phyloP scores from a whole-genome alignment of 495 filamentous ascomycete species.

The Podospora pseudoanserina region DNA sequence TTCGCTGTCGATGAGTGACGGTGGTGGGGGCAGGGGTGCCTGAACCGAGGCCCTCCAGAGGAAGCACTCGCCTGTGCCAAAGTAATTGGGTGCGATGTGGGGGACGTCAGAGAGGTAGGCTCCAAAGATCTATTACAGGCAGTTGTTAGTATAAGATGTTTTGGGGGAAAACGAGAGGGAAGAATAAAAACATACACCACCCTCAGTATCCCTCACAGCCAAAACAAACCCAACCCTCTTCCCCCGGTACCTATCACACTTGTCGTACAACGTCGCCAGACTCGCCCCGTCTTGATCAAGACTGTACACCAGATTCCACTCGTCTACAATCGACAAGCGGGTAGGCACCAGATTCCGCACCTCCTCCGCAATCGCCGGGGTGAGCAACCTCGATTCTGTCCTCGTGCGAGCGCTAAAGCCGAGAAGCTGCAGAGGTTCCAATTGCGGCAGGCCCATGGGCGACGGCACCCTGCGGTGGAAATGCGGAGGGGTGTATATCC shows the following conservation, averaged over 20 bases:
- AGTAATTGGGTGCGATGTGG: constrained; percentile 77
- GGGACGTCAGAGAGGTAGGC: constrained; percentile 90
- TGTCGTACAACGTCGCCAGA: constrained; percentile 79
- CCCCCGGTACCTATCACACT: constrained; percentile 57
- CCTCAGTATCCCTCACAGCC: constrained; percentile 70
- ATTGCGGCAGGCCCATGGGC: constrained; percentile 41
- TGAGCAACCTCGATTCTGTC: constrained; percentile 52
- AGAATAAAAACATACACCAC: constrained; percentile 50
- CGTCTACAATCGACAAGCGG: constrained; percentile 78
- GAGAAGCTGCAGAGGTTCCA: constrained; percentile 42
- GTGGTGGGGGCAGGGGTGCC: constrained; percentile 65
- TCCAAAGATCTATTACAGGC: constrained; percentile 66
- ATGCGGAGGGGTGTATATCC: constrained; percentile 39
- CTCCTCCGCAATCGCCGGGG: constrained; percentile 78
- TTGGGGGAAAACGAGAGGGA: constrained; percentile 3
- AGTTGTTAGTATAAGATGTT: not conserved
- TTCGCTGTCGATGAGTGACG: constrained; percentile 54
- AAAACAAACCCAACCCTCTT: constrained; percentile 80
- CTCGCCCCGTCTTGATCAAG: constrained; percentile 92
- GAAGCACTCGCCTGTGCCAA: constrained; percentile 95
- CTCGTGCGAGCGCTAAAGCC: constrained; percentile 42
- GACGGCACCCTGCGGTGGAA: constrained; percentile 30
- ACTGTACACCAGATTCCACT: constrained; percentile 82
- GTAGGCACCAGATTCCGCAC: constrained; percentile 85
- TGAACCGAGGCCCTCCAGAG: constrained; percentile 79